Conservation (phyloP, 73 alveolate genomes). For the Paramecium sexaurelia region DNA sequence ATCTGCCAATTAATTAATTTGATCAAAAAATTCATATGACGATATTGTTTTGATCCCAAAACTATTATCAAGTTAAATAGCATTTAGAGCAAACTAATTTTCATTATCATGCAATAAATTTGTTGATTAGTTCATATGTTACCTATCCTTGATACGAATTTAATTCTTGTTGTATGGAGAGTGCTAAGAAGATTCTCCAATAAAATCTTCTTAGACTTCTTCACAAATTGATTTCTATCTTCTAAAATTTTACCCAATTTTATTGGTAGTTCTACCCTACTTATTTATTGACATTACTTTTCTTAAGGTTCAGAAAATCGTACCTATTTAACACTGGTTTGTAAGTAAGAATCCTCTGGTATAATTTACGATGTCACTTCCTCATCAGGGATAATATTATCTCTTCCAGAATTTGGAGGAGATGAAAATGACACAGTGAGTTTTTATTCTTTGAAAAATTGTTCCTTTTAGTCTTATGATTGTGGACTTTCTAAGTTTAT, state of each 20-base stretch:
- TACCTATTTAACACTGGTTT: not conserved
- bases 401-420: constrained; percentile 4
- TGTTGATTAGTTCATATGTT: constrained; percentile 44
- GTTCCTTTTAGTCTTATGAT: not conserved
- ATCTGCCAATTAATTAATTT: constrained; percentile 1
- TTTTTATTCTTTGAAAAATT: not conserved
- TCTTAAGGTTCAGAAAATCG: constrained; percentile 15
- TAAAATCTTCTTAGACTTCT: constrained; percentile 16
- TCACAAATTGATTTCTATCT: constrained; percentile 4
- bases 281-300: not conserved
- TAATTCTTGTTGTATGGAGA: not conserved
- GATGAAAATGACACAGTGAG: not conserved
- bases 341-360: not conserved
- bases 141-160: constrained; percentile 1
- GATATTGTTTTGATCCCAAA: not conserved
- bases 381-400: constrained; percentile 36
- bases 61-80: not conserved
- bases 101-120: constrained; percentile 39
- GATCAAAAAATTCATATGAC: not conserved
- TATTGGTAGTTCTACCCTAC: not conserved
- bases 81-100: not conserved
- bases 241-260: constrained; percentile 12
- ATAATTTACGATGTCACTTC: constrained; percentile 21
- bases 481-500: not conserved
- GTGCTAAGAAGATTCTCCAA: constrained; percentile 14